Conservation (phyloP, 768 basidiomycete species). For the Gyrodon lividus region DNA sequence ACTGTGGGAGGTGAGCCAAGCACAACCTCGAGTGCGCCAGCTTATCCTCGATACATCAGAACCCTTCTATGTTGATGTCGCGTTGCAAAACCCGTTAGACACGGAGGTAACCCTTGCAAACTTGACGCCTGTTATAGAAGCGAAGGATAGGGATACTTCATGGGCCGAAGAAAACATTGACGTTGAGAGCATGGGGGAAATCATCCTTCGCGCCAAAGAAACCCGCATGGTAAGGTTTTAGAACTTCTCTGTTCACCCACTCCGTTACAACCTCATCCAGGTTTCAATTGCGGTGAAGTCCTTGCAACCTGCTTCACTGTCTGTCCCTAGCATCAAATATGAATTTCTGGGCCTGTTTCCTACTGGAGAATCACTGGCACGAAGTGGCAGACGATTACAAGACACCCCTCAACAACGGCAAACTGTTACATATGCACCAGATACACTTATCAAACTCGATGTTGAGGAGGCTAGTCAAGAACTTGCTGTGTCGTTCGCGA, state of each 20-base stretch:
- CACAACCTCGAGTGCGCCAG: background rate
- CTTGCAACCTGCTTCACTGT: slow-evolving; percentile 49
- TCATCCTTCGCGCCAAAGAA: slow-evolving; percentile 63
- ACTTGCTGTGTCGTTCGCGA: slow-evolving; percentile 55
- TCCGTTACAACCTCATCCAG: slow-evolving; percentile 30
- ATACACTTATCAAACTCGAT: slow-evolving; percentile 56
- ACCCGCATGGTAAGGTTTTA: slow-evolving; percentile 53
- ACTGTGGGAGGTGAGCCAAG: slow-evolving; percentile 55
- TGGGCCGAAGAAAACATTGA: slow-evolving; percentile 44
- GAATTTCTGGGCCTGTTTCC: slow-evolving; percentile 75
- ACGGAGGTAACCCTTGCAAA: slow-evolving; percentile 69
- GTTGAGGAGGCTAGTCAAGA: slow-evolving; percentile 67
- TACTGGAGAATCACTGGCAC: slow-evolving; percentile 60
- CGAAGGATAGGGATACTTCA: slow-evolving; percentile 28
- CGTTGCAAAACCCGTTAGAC: slow-evolving; percentile 68
- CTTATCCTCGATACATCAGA: slow-evolving; percentile 42
- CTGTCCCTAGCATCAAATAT: slow-evolving; percentile 58
- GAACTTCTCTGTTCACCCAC: background rate
- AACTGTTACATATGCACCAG: slow-evolving; percentile 67
- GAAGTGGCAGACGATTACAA: slow-evolving; percentile 74
- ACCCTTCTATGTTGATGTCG: slow-evolving; percentile 73
- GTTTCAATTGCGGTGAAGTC: slow-evolving; percentile 64
- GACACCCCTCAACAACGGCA: slow-evolving; percentile 71
- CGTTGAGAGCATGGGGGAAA: slow-evolving; percentile 59
- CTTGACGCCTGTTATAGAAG: slow-evolving; percentile 55